Percentiles rank a stretch among this genome's conserved stretches.
Conservation (phyloP, 345 rosid genomes). For the Gynandropsis gynandra region DNA sequence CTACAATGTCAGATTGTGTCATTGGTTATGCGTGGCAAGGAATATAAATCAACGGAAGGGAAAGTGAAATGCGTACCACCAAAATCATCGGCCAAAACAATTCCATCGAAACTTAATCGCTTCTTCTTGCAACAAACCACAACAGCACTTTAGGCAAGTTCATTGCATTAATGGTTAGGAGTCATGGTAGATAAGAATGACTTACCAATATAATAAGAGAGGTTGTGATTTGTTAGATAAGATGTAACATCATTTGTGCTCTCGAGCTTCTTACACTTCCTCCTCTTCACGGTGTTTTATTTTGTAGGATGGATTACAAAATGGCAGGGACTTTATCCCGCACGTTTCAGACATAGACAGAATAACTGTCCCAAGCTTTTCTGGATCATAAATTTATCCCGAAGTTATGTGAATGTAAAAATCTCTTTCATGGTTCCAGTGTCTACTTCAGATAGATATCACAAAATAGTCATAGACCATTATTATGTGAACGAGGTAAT, state of each 20-base stretch:
- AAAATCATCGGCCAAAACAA: constrained; percentile 50
- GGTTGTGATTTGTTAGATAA: constrained; percentile 52
- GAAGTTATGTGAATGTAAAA: no score
- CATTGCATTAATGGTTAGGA: not conserved
- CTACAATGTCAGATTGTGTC: not conserved
- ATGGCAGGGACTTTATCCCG: constrained; percentile 57
- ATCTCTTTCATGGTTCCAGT: no score
- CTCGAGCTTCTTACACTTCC: constrained; percentile 70
- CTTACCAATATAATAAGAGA: constrained; percentile 65
- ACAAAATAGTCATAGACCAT: no score
- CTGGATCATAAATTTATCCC: constrained; percentile 54
- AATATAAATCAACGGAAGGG: no score
- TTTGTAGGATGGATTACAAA: constrained; percentile 41
- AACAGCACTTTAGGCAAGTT: constrained; percentile 6
- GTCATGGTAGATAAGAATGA: constrained; percentile 16
- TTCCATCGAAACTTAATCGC: constrained; percentile 53
- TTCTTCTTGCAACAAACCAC: constrained; percentile 38
- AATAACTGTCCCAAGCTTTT: constrained; percentile 34
- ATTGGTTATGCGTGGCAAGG: no score
- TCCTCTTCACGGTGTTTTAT: constrained; percentile 53
- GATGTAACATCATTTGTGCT: constrained; percentile 42
- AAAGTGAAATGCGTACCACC: constrained; percentile 34
- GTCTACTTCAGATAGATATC: constrained; percentile 12
- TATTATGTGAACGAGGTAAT: no score
- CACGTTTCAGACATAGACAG: constrained; percentile 43